Percentiles rank a stretch among this genome's conserved stretches.
Evolutionary conservation across 2,329 filamentous ascomycete species (phyloP).

Genomic region (Pseudogymnoascus sp.): DNA sequence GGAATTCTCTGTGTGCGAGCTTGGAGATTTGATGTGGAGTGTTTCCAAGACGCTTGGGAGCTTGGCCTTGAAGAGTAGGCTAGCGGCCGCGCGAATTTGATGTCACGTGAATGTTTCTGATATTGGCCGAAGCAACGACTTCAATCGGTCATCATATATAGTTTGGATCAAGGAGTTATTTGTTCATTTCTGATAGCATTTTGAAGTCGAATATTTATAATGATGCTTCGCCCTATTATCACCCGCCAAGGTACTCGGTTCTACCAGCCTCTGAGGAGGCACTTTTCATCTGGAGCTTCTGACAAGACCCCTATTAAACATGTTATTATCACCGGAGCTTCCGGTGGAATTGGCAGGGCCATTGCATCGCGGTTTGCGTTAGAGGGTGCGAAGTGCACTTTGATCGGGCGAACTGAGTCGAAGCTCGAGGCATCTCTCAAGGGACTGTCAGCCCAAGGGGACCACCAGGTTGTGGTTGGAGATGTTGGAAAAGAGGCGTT

Average conservation of each 20-base stretch:
- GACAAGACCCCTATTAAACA: constrained; percentile 20
- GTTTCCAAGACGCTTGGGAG: background rate
- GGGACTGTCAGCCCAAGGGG: background rate
- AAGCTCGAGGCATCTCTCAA: constrained; percentile 68
- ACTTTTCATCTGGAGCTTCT: background rate
- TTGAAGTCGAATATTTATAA: background rate
- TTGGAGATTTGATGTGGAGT: constrained; percentile 2
- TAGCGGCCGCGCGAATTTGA: constrained; percentile 1
- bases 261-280: background rate
- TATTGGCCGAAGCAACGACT: background rate
- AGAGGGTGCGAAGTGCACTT: constrained; percentile 52
- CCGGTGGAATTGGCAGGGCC: constrained; percentile 61
- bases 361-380: constrained; percentile 60
- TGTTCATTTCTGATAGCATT: background rate
- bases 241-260: background rate
- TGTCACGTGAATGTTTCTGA: constrained; percentile 7
- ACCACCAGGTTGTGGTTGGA: constrained; percentile 22
- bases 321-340: constrained; percentile 60
- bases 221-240: background rate
- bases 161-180: background rate
- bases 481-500: constrained; percentile 24
- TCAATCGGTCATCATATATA: background rate
- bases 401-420: constrained; percentile 51
- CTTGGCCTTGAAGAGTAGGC: background rate
- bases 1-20: background rate